Evolutionary conservation across 495 filamentous ascomycete genomes (phyloP).

Genomic region (Podospora australis): DNA sequence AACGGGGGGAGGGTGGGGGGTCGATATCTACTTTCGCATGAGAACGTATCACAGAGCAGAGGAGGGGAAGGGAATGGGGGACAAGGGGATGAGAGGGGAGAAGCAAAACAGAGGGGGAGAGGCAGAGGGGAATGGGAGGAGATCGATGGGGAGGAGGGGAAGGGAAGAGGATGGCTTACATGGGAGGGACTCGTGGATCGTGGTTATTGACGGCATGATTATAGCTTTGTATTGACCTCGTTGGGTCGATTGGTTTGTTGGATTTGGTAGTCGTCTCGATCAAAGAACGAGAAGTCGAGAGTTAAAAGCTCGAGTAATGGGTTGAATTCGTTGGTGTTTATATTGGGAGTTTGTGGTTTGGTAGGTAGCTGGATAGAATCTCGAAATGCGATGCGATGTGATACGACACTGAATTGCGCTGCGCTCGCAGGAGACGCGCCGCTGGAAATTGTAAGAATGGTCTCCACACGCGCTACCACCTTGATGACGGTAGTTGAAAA

Average conservation of each 20-base stretch:
- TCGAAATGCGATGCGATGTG: not conserved
- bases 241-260: not conserved
- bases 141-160: not conserved
- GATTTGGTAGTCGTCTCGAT: not conserved
- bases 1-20: constrained; percentile 51
- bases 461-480: too few relatives aligned
- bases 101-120: not conserved
- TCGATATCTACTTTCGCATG: constrained; percentile 83
- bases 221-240: constrained; percentile 8
- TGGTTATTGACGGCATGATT: constrained; percentile 65
- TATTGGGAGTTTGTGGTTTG: not conserved
- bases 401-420: too few relatives aligned
- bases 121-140: not conserved
- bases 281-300: not conserved
- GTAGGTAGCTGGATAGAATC: not conserved
- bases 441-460: too few relatives aligned
- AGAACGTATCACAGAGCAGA: too few relatives aligned
- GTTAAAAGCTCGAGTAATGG: too few relatives aligned
- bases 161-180: constrained; percentile 46
- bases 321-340: too few relatives aligned
- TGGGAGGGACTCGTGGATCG: constrained; percentile 76
- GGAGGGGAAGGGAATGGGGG: constrained; percentile 13
- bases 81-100: constrained; percentile 15
- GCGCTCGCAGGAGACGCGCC: too few relatives aligned
- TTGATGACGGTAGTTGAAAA: too few relatives aligned